These are phyloP conservation scores for Exophiala bonariae DNA, from an alignment of 2,329 filamentous ascomycete genomes.

Conservation along the genomic window DNA sequence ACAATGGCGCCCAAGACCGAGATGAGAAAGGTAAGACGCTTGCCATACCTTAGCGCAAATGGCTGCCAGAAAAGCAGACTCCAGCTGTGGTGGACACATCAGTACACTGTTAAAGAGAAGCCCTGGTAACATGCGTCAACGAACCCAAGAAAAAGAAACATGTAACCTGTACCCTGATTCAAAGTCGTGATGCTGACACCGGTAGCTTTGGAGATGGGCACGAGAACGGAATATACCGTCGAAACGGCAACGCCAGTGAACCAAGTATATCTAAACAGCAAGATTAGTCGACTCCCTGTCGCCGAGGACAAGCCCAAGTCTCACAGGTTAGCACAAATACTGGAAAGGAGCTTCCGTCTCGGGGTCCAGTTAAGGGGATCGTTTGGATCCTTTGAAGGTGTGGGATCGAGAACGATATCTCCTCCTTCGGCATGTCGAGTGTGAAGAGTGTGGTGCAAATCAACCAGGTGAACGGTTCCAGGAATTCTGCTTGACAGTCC, in stretches of 20 bases:
- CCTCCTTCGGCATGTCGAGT: slow-evolving; percentile 18
- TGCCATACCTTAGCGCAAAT: slow-evolving; percentile 46
- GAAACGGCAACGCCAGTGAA: slow-evolving; percentile 34
- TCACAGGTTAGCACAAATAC: slow-evolving; percentile 36
- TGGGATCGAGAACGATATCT: slow-evolving; percentile 37
- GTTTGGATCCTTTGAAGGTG: slow-evolving; percentile 40
- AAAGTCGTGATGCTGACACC: slow-evolving; percentile 44
- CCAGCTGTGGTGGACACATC: slow-evolving; percentile 30
- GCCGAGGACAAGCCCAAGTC: slow-evolving; percentile 10
- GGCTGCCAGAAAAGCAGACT: slow-evolving; percentile 45
- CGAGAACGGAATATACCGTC: slow-evolving; percentile 35
- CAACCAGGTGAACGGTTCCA: slow-evolving; percentile 40
- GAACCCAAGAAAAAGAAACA: slow-evolving; percentile 40
- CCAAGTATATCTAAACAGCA: slow-evolving; percentile 35
- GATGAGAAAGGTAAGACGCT: slow-evolving; percentile 28
- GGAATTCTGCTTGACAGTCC: slow-evolving; percentile 18
- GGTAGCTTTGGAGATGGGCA: slow-evolving; percentile 41
- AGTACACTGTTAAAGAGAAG: slow-evolving; percentile 21
- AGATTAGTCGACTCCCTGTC: slow-evolving; percentile 6
- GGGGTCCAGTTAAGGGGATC: slow-evolving; percentile 42
- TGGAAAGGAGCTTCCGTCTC: slow-evolving; percentile 35
- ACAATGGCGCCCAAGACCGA: slow-evolving; percentile 34
- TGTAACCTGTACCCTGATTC: slow-evolving; percentile 50
- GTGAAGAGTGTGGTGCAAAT: slow-evolving; percentile 31
- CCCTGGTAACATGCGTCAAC: too few relatives aligned